phyloP scores from a whole-genome alignment of 2,329 filamentous ascomycete species.

The Xylaria digitata region DNA sequence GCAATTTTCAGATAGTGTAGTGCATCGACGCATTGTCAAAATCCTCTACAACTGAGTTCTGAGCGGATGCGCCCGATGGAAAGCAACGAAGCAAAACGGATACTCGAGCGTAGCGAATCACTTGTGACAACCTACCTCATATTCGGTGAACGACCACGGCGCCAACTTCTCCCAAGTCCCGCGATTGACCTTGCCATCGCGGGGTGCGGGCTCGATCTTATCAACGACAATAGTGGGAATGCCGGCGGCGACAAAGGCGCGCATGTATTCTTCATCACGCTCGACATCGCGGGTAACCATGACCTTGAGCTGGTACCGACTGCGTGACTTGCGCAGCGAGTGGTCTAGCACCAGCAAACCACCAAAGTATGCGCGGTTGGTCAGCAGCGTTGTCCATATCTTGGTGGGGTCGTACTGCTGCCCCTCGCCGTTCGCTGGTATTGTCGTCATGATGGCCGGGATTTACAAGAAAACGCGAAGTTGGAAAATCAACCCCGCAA shows the following conservation, averaged over 20 bases:
- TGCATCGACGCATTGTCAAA: slow-evolving; percentile 18
- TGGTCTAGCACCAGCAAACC: slow-evolving; percentile 49
- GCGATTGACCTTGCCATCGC: slow-evolving; percentile 51
- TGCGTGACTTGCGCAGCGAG: slow-evolving; percentile 46
- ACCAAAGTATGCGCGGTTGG: slow-evolving; percentile 50
- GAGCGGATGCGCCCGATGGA: slow-evolving; percentile 21
- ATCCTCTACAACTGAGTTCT: slow-evolving; percentile 12
- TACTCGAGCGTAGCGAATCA: slow-evolving; percentile 2
- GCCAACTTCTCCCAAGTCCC: slow-evolving; percentile 53
- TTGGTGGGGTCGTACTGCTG: slow-evolving; percentile 47
- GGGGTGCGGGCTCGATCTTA: slow-evolving; percentile 50
- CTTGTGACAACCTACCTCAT: slow-evolving; percentile 44
- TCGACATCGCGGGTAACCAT: slow-evolving; percentile 51
- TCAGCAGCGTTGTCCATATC: slow-evolving; percentile 51
- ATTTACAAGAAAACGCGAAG: not conserved
- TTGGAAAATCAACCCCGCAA: slow-evolving; percentile 4
- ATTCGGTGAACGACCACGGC: slow-evolving; percentile 49
- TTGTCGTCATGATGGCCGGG: slow-evolving; percentile 33
- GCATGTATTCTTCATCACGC: slow-evolving; percentile 51
- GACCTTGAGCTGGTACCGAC: slow-evolving; percentile 48
- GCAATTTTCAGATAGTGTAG: not conserved
- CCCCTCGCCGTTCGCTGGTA: slow-evolving; percentile 23
- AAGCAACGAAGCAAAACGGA: slow-evolving; percentile 5
- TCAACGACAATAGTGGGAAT: slow-evolving; percentile 52
- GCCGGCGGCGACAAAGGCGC: slow-evolving; percentile 49